Conservation (phyloP, 305 asterid species). For the Caryopteris hybrid region DNA sequence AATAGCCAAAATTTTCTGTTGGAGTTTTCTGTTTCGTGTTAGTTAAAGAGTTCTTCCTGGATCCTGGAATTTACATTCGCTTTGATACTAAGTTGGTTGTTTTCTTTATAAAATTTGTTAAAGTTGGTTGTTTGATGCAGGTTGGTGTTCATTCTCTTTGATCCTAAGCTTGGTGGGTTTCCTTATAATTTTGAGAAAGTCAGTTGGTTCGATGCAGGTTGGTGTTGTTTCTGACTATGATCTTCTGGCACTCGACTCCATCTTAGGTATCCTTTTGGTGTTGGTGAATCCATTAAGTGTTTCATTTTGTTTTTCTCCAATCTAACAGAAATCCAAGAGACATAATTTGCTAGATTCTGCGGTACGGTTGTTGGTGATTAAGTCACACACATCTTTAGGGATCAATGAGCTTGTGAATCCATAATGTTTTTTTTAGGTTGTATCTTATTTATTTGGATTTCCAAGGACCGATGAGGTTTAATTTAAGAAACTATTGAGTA, state of each 20-base stretch:
- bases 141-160: no score
- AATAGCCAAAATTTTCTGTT: no score
- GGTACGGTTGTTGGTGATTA: background rate
- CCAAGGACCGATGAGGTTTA: no score
- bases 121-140: no score
- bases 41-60: no score
- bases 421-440: background rate
- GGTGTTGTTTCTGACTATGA: slow-evolving; percentile 83
- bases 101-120: no score
- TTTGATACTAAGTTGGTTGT: no score
- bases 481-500: no score
- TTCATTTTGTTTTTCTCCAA: background rate
- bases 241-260: slow-evolving; percentile 61
- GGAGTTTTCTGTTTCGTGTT: no score
- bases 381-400: background rate
- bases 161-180: background rate
- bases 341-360: background rate
- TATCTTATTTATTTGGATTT: background rate
- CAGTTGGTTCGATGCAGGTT: slow-evolving; percentile 43
- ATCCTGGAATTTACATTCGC: no score
- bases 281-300: background rate
- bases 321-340: background rate
- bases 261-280: slow-evolving; percentile 50
- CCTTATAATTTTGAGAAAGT: background rate
- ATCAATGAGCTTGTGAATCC: background rate